Percentiles rank a stretch among this genome's conserved stretches.
These are phyloP conservation scores for Rhododendron molle DNA, from an alignment of 148 eudicot species.

Conservation along the genomic window DNA sequence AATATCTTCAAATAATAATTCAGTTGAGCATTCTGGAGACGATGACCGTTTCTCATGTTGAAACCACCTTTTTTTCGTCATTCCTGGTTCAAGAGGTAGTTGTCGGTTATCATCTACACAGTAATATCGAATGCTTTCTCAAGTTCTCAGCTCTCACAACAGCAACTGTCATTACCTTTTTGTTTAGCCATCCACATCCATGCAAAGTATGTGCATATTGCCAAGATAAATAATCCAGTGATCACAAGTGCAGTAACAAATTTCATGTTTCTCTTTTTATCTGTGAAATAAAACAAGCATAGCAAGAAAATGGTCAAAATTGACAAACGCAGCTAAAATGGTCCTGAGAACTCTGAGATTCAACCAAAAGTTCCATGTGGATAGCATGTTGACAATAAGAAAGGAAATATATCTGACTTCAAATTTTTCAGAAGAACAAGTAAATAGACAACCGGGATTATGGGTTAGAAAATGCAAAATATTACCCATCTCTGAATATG, in stretches of 20 bases:
- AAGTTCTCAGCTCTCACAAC: not conserved
- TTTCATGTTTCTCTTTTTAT: not conserved
- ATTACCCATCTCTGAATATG: slow-evolving; percentile 30
- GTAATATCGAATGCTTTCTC: not conserved
- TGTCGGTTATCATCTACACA: not conserved
- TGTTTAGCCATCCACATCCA: slow-evolving; percentile 11
- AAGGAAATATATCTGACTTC: no score
- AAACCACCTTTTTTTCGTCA: not conserved
- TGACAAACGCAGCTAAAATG: not conserved
- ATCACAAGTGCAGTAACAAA: not conserved
- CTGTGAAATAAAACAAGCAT: not conserved
- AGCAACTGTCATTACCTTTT: slow-evolving; percentile 9
- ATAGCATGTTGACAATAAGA: no score
- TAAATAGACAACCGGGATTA: not conserved
- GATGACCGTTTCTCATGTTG: no score
- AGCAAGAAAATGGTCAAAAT: not conserved
- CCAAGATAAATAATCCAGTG: slow-evolving; percentile 8
- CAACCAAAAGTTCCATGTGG: not conserved
- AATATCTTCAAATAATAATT: not conserved
- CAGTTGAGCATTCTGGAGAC: no score
- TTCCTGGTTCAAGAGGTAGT: not conserved
- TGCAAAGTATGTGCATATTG: slow-evolving; percentile 6
- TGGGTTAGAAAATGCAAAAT: not conserved
- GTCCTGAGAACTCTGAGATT: not conserved
- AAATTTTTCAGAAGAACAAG: no score